Evolutionary conservation across 805 yeast species (phyloP).

Genomic region (Crinitomyces ghanaensis): DNA sequence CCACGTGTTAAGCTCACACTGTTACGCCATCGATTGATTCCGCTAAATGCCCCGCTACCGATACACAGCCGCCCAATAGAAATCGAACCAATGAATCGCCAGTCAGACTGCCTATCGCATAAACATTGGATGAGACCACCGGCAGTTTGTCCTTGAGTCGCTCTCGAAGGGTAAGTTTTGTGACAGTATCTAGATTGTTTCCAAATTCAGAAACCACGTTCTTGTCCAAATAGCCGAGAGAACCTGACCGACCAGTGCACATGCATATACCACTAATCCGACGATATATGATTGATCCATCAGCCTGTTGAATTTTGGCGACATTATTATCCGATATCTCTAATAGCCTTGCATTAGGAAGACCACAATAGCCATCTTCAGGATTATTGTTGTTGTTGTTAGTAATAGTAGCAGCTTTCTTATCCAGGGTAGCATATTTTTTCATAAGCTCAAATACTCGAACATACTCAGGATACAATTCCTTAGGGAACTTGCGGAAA

Average conservation of each 20-base stretch:
- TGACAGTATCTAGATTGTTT: slow-evolving; percentile 2
- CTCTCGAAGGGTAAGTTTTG: slow-evolving; percentile 8
- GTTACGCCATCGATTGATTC: neutral
- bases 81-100: slow-evolving; percentile 25
- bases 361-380: slow-evolving; percentile 11
- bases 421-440: slow-evolving; percentile 5
- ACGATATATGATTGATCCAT: slow-evolving; percentile 8
- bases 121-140: slow-evolving; percentile 10
- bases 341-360: slow-evolving; percentile 14
- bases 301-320: slow-evolving; percentile 10
- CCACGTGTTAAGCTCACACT: no score
- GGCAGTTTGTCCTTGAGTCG: slow-evolving; percentile 6
- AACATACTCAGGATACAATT: slow-evolving; percentile 25
- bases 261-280: slow-evolving; percentile 12
- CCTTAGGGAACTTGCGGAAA: slow-evolving; percentile 20
- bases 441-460: slow-evolving; percentile 20
- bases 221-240: slow-evolving; percentile 16
- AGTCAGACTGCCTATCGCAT: slow-evolving; percentile 21
- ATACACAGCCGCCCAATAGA: slow-evolving; percentile 19
- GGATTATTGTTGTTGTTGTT: no score
- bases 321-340: slow-evolving; percentile 10
- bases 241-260: slow-evolving; percentile 24
- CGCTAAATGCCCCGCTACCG: slow-evolving; percentile 12
- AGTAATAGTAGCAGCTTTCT: no score
- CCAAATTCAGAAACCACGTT: slow-evolving; percentile 8